phyloP scores from a whole-genome alignment of 805 yeast species.

The Priceomyces melissophilus region DNA sequence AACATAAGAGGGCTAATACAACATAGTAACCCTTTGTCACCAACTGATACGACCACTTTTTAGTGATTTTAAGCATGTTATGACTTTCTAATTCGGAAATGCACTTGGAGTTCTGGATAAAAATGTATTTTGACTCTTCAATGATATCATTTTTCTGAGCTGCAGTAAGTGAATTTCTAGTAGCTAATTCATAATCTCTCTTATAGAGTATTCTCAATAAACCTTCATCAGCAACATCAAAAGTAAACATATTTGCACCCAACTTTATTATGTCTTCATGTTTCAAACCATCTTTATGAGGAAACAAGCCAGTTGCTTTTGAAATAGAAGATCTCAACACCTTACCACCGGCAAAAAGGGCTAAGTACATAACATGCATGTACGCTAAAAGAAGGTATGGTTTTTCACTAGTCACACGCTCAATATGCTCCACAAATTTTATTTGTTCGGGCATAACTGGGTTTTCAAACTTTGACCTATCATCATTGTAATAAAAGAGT shows the following conservation, averaged over 20 bases:
- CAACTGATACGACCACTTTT: slow-evolving; percentile 52
- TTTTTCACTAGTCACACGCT: slow-evolving; percentile 48
- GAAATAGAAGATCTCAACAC: slow-evolving; percentile 64
- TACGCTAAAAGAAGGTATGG: slow-evolving; percentile 76
- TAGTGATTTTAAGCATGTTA: slow-evolving; percentile 55
- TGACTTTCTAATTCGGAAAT: slow-evolving; percentile 65
- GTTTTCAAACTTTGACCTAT: slow-evolving; percentile 48
- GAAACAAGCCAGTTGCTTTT: slow-evolving; percentile 69
- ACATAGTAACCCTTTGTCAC: slow-evolving; percentile 52
- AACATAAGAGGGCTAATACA: slow-evolving; percentile 25
- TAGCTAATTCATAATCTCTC: slow-evolving; percentile 71
- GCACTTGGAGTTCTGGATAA: slow-evolving; percentile 57
- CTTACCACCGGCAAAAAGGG: slow-evolving; percentile 83
- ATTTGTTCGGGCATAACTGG: slow-evolving; percentile 64
- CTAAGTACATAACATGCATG: slow-evolving; percentile 81
- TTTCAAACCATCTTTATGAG: slow-evolving; percentile 64
- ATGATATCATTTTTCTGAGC: slow-evolving; percentile 67
- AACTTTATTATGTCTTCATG: slow-evolving; percentile 56
- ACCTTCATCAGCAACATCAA: slow-evolving; percentile 67
- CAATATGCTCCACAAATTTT: slow-evolving; percentile 59
- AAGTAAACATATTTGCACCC: slow-evolving; percentile 71
- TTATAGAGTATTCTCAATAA: slow-evolving; percentile 64
- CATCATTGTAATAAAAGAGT: slow-evolving; percentile 60
- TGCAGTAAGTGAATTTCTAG: slow-evolving; percentile 69
- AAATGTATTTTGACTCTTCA: slow-evolving; percentile 63